Evolutionary conservation across 257 asterid genomes (phyloP), one percentile per base, ranked within the genome.

Genomic region (Verbascum thapsus): DNA sequence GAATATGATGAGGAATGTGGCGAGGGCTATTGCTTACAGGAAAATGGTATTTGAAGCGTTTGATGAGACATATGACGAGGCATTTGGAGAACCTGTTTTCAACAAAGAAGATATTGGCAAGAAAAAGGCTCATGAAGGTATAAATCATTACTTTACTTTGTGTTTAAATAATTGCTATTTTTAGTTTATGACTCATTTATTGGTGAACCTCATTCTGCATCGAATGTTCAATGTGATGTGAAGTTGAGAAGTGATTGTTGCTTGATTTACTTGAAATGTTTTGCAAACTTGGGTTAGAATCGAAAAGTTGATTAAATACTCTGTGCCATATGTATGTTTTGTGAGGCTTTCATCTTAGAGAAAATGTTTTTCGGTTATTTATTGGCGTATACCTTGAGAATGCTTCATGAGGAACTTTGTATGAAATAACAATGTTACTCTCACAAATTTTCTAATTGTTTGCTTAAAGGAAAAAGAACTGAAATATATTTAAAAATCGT

Each of bases 51-150:
- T 3, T 22, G 37, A 19, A 22, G 56, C 20, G 11, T 9, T 0
- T 23, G 56, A 22, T 5, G 56, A 51, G 17, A 22, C 37, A 4
- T 22, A 20, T 10, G 16, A 15, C 12, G 16, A 22, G 38, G 56
- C 35, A 3, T 22, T 20, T 10, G 56, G n/a, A 37, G 35, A 8
- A 20, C 32, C 13, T 19, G 10, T 23, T 17, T 3, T 16, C 23
- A 8, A 13, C 26, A 5, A 16, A 7, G 52, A 45, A 45, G 10
- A 45, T 45, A 10, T 3, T 45, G 26, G 10, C 16, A 20, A 51
- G 56, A 11, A 20, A 51, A 51, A 20, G 15, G 38, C 37, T 3
- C 56, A 51, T 20, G 13, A 51, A 20, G 56, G 56, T 51, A 51
- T 26, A 26, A 26, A 26, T 26, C 5, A 26, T 51, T 10, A 3